These are phyloP conservation scores for Scutellaria baicalensis DNA, from an alignment of 257 asterid genomes.

Conservation along the genomic window DNA sequence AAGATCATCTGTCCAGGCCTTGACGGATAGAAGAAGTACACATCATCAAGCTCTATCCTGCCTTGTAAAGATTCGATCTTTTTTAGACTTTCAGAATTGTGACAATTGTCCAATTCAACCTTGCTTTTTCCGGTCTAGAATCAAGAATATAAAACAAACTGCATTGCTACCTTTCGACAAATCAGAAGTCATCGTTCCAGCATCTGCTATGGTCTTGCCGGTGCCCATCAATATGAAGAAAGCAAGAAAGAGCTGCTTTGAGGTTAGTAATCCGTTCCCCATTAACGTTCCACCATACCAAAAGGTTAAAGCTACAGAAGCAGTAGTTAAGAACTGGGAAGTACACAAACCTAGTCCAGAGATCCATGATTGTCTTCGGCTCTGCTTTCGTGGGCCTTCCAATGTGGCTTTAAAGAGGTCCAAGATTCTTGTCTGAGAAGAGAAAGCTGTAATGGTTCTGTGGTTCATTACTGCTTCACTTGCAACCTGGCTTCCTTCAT, in stretches of 20 bases:
- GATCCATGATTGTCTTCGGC: constrained; percentile 47
- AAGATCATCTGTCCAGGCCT: constrained; percentile 39
- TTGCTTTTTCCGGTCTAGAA: constrained; percentile 32
- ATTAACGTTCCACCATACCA: constrained; percentile 49
- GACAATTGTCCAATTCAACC: constrained; percentile 23
- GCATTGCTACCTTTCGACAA: constrained; percentile 40
- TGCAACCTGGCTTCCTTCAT: constrained; percentile 46
- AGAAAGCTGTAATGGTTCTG: constrained; percentile 6
- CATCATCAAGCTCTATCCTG: constrained; percentile 29
- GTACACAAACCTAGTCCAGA: constrained; percentile 32
- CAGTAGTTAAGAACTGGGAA: constrained; percentile 32
- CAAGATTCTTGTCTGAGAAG: constrained; percentile 23
- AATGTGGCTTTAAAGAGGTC: constrained; percentile 3
- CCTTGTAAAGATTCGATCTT: constrained; percentile 21
- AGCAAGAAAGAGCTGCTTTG: background rate
- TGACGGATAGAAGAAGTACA: constrained; percentile 39
- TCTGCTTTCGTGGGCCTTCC: constrained; percentile 28
- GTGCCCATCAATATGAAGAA: constrained; percentile 23
- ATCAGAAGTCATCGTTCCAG: constrained; percentile 44
- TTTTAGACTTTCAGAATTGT: background rate
- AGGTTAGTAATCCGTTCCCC: constrained; percentile 1
- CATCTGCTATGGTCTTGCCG: constrained; percentile 38
- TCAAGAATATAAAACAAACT: constrained; percentile 27
- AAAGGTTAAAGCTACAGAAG: constrained; percentile 31
- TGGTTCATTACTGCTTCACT: constrained; percentile 40